Base-by-base conservation (phyloP, 495 filamentous ascomycete genomes). In the Aspergillus leporis region DNA sequence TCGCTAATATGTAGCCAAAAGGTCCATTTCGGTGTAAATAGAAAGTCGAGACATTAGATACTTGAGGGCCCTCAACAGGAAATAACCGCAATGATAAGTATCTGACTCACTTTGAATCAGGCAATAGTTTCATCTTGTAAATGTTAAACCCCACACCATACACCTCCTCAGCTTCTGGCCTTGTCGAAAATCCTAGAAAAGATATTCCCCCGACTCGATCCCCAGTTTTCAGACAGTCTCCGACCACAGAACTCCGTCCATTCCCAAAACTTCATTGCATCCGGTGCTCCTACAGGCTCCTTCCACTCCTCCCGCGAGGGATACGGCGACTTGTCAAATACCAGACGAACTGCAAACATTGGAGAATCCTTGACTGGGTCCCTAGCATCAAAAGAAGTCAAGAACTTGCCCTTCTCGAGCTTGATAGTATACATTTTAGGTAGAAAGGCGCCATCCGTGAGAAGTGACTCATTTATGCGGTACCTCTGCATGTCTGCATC, bases 221-320 rank as follows among this genome's bases (percentile, higher is more conserved):
- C 34, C 34, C 13, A 12, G 9, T 36, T 36, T 8, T 36, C 34
- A 36, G 34, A 14, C 8, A 36, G 9, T 12, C 34, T 3, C 2
- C 13, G 34, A 36, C 34, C 10, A 34, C 23, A 46, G 32, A 55
- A 47, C 28, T 55, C 53, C 40, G 14, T 46, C 53, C 53, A 55
- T 10, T 55, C 53, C 53, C 53, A 55, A 14, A 55, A 25, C 53
- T 28, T 46, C 23, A 30, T 14, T 18, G 38, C 53, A 16, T 55
- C 23, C 14, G 30, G 40, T 4, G 36, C 14, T 7, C 22, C 28
- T 3, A 16, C 25, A 14, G 30, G 10, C 23, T 31, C 25, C 22
- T 47, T 55, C 53, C 53, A 55, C n/a, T 55, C 22, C 23, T 55
- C 53, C 3, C 14, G 53, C 25, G 22, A 22, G n/a, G 53, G 53